Percentiles rank a stretch among this genome's conserved stretches.
phyloP scores from a whole-genome alignment of 805 yeast species.

The Saturnispora gosingensis region DNA sequence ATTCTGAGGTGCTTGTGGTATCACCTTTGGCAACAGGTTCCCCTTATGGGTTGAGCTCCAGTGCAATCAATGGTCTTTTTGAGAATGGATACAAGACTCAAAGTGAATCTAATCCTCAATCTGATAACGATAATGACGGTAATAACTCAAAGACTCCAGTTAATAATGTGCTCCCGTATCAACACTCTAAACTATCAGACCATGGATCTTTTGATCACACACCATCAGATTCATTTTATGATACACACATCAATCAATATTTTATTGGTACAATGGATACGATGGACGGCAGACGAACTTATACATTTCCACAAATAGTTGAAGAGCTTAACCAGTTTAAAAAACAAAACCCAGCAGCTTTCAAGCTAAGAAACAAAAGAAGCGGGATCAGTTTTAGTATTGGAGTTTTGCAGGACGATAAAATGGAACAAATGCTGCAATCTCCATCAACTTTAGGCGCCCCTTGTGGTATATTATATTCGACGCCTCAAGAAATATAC shows the following conservation, averaged over 20 bases:
- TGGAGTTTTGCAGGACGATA: constrained; percentile 32
- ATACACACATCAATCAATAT: constrained; percentile 56
- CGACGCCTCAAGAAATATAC: constrained; percentile 74
- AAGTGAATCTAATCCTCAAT: neutral
- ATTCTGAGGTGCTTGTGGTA: neutral
- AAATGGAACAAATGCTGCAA: neutral
- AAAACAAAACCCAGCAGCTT: constrained; percentile 33
- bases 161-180: neutral
- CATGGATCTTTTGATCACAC: neutral
- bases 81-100: neutral
- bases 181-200: neutral
- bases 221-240: constrained; percentile 36
- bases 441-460: constrained; percentile 6
- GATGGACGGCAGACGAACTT: constrained; percentile 29
- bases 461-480: constrained; percentile 36
- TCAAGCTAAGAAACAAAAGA: constrained; percentile 24
- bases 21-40: neutral
- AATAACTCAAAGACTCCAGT: neutral
- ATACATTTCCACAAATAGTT: constrained; percentile 54
- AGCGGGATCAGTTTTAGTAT: constrained; percentile 40
- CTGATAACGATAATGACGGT: neutral
- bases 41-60: neutral
- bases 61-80: neutral
- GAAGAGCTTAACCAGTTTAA: constrained; percentile 34
- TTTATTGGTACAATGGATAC: constrained; percentile 43